Conservation (phyloP, 2,329 filamentous ascomycete genomes). For the Cladosporium phlei region DNA sequence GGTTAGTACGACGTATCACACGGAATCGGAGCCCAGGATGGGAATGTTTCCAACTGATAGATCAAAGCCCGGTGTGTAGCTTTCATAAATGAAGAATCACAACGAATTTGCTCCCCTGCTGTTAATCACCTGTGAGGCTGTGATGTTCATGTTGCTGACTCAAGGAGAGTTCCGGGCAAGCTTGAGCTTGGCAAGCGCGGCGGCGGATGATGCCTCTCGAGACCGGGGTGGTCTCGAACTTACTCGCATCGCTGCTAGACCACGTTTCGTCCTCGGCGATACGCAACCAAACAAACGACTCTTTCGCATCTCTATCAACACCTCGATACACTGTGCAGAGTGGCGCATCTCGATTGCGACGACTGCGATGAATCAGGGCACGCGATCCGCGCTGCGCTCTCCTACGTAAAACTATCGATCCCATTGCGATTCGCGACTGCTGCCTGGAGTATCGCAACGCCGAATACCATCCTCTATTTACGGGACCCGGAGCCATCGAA, state of each 20-base stretch:
- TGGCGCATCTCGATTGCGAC: slow-evolving; percentile 6
- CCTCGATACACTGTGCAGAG: not conserved
- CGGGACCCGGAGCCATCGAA: too few species aligned
- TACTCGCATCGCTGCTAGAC: slow-evolving; percentile 11
- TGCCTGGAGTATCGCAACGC: slow-evolving; percentile 4
- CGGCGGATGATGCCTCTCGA: not conserved
- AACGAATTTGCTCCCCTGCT: too few species aligned
- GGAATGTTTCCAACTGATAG: too few species aligned
- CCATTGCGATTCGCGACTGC: slow-evolving; percentile 2
- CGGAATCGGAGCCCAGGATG: not conserved
- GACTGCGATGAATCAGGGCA: slow-evolving; percentile 13
- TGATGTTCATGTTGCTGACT: too few species aligned
- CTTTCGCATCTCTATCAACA: not conserved
- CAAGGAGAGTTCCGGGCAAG: too few species aligned
- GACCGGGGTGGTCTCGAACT: slow-evolving; percentile 5
- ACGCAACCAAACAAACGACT: not conserved
- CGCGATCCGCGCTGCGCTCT: slow-evolving; percentile 11
- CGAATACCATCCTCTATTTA: not conserved
- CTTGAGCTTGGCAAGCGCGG: slow-evolving; percentile 8
- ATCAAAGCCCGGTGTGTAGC: too few species aligned
- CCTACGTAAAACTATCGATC: slow-evolving; percentile 7
- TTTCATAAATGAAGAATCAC: too few species aligned
- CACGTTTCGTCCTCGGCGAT: slow-evolving; percentile 4
- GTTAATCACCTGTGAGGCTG: too few species aligned
- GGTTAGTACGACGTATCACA: not conserved